Conservation (phyloP, 1,284 basidiomycete species). For the Papiliotrema terrestris region DNA sequence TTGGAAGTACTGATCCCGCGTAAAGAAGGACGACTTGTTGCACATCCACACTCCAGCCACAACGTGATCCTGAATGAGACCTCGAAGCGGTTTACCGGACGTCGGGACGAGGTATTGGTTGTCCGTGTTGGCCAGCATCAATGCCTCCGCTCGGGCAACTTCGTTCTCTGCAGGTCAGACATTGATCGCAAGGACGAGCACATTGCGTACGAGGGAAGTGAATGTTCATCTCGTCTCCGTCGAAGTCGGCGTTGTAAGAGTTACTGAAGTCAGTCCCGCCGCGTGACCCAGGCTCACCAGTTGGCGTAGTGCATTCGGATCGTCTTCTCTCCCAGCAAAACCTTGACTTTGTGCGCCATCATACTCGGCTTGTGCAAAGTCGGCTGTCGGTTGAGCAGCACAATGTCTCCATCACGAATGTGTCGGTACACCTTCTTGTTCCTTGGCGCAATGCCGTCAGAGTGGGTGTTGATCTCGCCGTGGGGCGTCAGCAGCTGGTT, state of each 20-base stretch:
- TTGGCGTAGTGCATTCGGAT: conserved; percentile 99
- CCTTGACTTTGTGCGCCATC: conserved; percentile 96
- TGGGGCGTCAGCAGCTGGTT: conserved; percentile 94
- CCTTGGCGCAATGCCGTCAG: conserved; percentile 61
- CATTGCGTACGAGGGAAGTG: conserved; percentile 84
- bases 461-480: conserved; percentile 59
- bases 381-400: conserved; percentile 97
- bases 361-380: conserved; percentile 99
- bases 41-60: conserved; percentile 99
- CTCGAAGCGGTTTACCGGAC: conserved; percentile 94
- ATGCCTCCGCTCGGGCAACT: conserved; percentile 85
- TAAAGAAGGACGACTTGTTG: conserved; percentile 90
- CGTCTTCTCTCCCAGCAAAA: conserved; percentile 94
- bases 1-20: conserved; percentile 94
- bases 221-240: conserved; percentile 99
- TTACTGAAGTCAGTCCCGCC: conserved; percentile 59
- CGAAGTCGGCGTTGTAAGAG: conserved; percentile 99
- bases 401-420: conserved; percentile 88
- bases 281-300: conserved; percentile 52
- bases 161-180: conserved; percentile 87
- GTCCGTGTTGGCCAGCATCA: conserved; percentile 95
- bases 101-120: conserved; percentile 99
- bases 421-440: conserved; percentile 99
- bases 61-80: conserved; percentile 98
- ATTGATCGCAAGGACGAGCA: not conserved